A percentile compares a stretch with the other conserved stretches of the same genome.
phyloP scores from a whole-genome alignment of 495 filamentous ascomycete species.

The Penicillium paradoxum region DNA sequence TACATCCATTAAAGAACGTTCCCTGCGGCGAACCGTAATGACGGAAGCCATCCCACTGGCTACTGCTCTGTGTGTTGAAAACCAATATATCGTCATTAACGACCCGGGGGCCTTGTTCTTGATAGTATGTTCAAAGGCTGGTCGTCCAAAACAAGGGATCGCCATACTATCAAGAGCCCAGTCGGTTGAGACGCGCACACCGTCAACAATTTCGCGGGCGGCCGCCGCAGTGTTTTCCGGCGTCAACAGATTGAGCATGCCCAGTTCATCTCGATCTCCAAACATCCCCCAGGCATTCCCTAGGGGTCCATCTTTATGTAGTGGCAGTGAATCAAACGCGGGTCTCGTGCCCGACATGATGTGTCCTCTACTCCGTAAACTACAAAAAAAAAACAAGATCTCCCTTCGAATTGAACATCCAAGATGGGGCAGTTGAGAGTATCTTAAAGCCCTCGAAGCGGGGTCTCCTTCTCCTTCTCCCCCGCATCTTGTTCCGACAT shows the following conservation, averaged over 20 bases:
- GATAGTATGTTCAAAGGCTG: constrained; percentile 29
- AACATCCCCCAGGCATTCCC: constrained; percentile 49
- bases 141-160: constrained; percentile 26
- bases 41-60: constrained; percentile 55
- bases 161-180: constrained; percentile 34
- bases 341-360: constrained; percentile 15
- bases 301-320: constrained; percentile 33
- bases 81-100: constrained; percentile 58
- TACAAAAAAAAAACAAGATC: too few species aligned
- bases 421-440: too few species aligned
- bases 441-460: too few species aligned
- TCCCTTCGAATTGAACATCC: too few species aligned
- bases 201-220: constrained; percentile 45
- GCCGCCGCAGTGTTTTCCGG: constrained; percentile 41
- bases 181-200: constrained; percentile 41
- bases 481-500: too few species aligned
- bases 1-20: constrained; percentile 59
- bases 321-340: constrained; percentile 39
- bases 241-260: constrained; percentile 48
- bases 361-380: background rate
- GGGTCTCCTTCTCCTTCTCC: too few species aligned
- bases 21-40: constrained; percentile 46
- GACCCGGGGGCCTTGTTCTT: constrained; percentile 35
- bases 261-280: constrained; percentile 39
- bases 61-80: constrained; percentile 56